Evolutionary conservation across 2,329 filamentous ascomycete species (phyloP).

Genomic region (Penicillium olsonii): DNA sequence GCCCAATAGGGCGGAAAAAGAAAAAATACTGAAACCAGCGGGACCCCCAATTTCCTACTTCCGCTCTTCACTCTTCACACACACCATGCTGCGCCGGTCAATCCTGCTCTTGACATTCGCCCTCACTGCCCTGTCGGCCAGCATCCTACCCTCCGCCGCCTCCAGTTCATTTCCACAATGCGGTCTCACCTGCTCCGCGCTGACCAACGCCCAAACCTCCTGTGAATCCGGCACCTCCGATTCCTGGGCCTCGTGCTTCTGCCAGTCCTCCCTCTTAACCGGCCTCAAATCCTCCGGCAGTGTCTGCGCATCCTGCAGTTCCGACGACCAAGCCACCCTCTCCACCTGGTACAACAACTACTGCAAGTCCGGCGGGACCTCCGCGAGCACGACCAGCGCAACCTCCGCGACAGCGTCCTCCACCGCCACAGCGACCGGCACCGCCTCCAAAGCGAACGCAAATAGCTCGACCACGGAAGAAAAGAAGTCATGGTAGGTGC

Average conservation of each 20-base stretch:
- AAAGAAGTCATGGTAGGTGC: slow-evolving; percentile 29
- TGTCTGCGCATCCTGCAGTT: slow-evolving; percentile 62
- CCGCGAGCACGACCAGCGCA: slow-evolving; percentile 28
- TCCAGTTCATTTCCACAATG: slow-evolving; percentile 61
- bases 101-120: slow-evolving; percentile 11
- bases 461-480: slow-evolving; percentile 4
- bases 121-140: slow-evolving; percentile 25
- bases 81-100: slow-evolving; percentile 5
- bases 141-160: slow-evolving; percentile 37
- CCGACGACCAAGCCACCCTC: slow-evolving; percentile 58
- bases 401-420: slow-evolving; percentile 20
- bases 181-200: slow-evolving; percentile 58
- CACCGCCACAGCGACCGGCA: slow-evolving; percentile 21
- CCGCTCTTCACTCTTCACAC: background rate
- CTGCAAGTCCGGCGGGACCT: slow-evolving; percentile 53
- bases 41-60: background rate
- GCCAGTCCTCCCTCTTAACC: slow-evolving; percentile 61
- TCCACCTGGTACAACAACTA: slow-evolving; percentile 70
- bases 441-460: background rate
- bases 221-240: slow-evolving; percentile 57
- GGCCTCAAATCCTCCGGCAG: slow-evolving; percentile 62
- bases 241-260: slow-evolving; percentile 73
- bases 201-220: slow-evolving; percentile 69
- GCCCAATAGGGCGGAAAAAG: background rate
- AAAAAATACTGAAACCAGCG: background rate